Conservation (phyloP, 2,329 filamentous ascomycete species). For the Fusarium sp. region DNA sequence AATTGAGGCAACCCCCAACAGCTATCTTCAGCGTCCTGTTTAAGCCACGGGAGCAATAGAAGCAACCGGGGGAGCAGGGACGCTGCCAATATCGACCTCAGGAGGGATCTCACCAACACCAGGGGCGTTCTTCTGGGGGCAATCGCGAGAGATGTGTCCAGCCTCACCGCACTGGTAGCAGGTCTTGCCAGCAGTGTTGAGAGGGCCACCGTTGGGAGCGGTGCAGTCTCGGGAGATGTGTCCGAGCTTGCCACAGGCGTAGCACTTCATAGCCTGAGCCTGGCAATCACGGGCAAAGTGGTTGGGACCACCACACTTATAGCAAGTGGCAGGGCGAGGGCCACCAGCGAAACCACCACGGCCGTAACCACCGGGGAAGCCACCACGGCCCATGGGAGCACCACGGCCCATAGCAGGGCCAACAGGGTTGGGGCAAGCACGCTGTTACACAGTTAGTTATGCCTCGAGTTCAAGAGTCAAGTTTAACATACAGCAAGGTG, state of each 20-base stretch:
- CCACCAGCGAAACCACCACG: slow-evolving; percentile 81
- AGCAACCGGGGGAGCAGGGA: slow-evolving; percentile 59
- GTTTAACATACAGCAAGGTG: slow-evolving; percentile 81
- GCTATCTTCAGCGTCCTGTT: slow-evolving; percentile 19
- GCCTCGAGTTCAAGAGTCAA: not conserved
- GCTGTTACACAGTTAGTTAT: slow-evolving; percentile 57
- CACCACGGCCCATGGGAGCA: slow-evolving; percentile 75
- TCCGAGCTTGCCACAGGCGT: slow-evolving; percentile 93
- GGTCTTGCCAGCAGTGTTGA: slow-evolving; percentile 97
- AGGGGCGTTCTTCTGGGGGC: slow-evolving; percentile 75
- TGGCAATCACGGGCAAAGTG: slow-evolving; percentile 99
- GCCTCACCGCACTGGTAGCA: slow-evolving; percentile 98
- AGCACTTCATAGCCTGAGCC: slow-evolving; percentile 98
- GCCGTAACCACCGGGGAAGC: slow-evolving; percentile 69
- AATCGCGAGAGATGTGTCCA: slow-evolving; percentile 96
- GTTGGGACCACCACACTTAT: slow-evolving; percentile 88
- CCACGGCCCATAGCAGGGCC: slow-evolving; percentile 72
- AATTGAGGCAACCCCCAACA: slow-evolving; percentile 16
- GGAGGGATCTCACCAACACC: slow-evolving; percentile 57
- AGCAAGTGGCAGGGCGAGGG: slow-evolving; percentile 76
- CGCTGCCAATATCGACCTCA: slow-evolving; percentile 58
- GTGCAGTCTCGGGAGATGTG: slow-evolving; percentile 96
- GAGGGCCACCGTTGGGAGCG: slow-evolving; percentile 92
- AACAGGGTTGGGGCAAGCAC: slow-evolving; percentile 84
- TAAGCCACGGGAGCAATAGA: slow-evolving; percentile 56